Evolutionary conservation across 2,329 filamentous ascomycete species (phyloP).

Genomic region (Microascus cirrosus): DNA sequence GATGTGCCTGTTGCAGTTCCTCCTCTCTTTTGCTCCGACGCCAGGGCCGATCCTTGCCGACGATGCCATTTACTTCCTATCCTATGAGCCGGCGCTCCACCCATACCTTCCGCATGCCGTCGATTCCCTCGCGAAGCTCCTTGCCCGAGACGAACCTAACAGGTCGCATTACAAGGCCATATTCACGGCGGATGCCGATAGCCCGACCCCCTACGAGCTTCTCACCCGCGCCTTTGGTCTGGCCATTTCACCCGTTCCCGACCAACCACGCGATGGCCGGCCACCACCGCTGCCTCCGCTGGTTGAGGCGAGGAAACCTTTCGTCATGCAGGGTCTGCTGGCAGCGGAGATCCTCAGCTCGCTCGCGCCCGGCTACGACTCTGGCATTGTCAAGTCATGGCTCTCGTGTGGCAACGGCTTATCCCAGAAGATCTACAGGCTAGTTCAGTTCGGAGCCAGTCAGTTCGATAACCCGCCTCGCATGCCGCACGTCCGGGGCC

Average conservation of each 20-base stretch:
- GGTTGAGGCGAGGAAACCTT: slow-evolving; percentile 75
- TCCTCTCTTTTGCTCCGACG: slow-evolving; percentile 79
- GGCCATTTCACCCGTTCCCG: slow-evolving; percentile 75
- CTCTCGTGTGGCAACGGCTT: slow-evolving; percentile 76
- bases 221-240: slow-evolving; percentile 80
- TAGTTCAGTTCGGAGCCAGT: slow-evolving; percentile 61
- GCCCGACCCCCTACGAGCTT: slow-evolving; percentile 60
- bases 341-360: slow-evolving; percentile 80
- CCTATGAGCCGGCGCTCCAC: slow-evolving; percentile 72
- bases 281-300: slow-evolving; percentile 51
- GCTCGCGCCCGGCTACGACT: slow-evolving; percentile 61
- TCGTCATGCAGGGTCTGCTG: slow-evolving; percentile 83
- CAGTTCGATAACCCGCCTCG: slow-evolving; percentile 42
- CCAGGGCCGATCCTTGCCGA: slow-evolving; percentile 52
- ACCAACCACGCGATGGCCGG: slow-evolving; percentile 42
- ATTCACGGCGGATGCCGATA: slow-evolving; percentile 60
- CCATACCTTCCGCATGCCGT: slow-evolving; percentile 83
- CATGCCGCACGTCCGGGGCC: slow-evolving; percentile 18
- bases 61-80: slow-evolving; percentile 60
- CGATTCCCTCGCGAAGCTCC: slow-evolving; percentile 80
- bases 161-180: slow-evolving; percentile 73
- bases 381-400: slow-evolving; percentile 65
- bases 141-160: slow-evolving; percentile 91
- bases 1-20: slow-evolving; percentile 73
- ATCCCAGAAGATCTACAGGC: slow-evolving; percentile 63